These are phyloP conservation scores for Solanum rostratum DNA, from an alignment of 257 asterid species.

Conservation along the genomic window DNA sequence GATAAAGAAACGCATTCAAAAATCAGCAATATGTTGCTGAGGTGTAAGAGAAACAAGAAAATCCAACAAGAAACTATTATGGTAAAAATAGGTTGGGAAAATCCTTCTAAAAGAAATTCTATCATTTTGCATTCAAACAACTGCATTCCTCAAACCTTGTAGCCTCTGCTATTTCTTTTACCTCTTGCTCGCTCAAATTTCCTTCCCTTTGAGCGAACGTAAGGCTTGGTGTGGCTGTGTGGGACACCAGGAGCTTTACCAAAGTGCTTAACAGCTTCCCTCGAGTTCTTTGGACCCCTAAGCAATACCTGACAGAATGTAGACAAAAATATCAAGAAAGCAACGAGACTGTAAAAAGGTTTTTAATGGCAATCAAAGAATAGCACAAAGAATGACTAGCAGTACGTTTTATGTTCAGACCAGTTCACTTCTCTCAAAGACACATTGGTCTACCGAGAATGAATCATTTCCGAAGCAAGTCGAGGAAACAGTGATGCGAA, in stretches of 20 bases:
- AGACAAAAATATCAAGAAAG: background rate
- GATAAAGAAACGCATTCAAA: background rate
- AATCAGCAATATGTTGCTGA: background rate
- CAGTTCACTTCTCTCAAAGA: background rate
- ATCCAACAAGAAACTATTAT: background rate
- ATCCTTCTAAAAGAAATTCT: conserved; percentile 2
- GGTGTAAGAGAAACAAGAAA: background rate
- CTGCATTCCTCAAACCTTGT: conserved; percentile 35
- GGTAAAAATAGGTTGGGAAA: background rate
- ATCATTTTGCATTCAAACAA: conserved; percentile 5
- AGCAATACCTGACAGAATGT: conserved; percentile 48
- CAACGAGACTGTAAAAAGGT: background rate
- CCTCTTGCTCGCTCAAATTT: conserved; percentile 88
- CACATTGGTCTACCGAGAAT: background rate
- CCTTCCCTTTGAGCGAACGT: conserved; percentile 84
- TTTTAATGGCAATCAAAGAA: background rate
- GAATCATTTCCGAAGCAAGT: background rate
- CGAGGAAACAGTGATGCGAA: background rate
- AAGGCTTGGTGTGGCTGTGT: conserved; percentile 90
- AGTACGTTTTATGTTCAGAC: background rate
- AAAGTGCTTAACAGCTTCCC: conserved; percentile 91
- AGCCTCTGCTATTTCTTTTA: conserved; percentile 71
- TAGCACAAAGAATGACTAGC: background rate
- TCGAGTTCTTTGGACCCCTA: conserved; percentile 70
- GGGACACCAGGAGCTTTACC: conserved; percentile 98